Evolutionary conservation across 805 yeast species (phyloP), one percentile per base, ranked within the genome.

Genomic region (Pichia deserticola): DNA sequence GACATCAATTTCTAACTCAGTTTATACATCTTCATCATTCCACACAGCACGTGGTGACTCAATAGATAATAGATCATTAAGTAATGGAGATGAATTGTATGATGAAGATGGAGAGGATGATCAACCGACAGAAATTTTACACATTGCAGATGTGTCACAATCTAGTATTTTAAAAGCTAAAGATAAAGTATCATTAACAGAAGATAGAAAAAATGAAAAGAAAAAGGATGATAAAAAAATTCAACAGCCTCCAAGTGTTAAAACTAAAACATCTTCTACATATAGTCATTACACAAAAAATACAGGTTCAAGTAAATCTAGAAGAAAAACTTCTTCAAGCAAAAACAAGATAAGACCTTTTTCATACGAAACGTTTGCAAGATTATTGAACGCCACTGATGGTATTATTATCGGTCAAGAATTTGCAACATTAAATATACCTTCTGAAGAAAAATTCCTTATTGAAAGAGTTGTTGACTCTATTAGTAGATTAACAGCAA

Each of bases 401-500:
- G 84, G 84, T 8, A 76, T 82, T 7, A 73, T 77, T 5, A 77
- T 79, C 48, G 85, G 85, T 4, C 81, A 78, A 58, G 93, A 88
- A 57, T 86, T 89, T 61, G 79, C 82, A 40, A 79, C 79, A 47
- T 67, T 90, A 51, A 86, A 84, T 37, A 73, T 89, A 55, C 89
- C 92, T 9, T 68, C 75, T 0, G 84, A 83, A 51, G 96, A 89
- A 60, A 84, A 86, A 56, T 83, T 79, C 58, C 72, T 90, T 39
- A 72, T 92, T 40, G 97, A 92, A 60, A 82, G 88, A 65, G 80
- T 92, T 44, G 86, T 92, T 4, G 96, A 89, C 60, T 82, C 95
- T 2, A 71, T 92, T 43, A 83, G 93, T 38, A 75, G 93, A 58
- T 75, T 93, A 51, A 89, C 96, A 3, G 88, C 90, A 47, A 97